Evolutionary conservation across 2,329 filamentous ascomycete genomes (phyloP), one percentile per base, ranked within the genome.

Genomic region (Emmonsiellopsis sp.): DNA sequence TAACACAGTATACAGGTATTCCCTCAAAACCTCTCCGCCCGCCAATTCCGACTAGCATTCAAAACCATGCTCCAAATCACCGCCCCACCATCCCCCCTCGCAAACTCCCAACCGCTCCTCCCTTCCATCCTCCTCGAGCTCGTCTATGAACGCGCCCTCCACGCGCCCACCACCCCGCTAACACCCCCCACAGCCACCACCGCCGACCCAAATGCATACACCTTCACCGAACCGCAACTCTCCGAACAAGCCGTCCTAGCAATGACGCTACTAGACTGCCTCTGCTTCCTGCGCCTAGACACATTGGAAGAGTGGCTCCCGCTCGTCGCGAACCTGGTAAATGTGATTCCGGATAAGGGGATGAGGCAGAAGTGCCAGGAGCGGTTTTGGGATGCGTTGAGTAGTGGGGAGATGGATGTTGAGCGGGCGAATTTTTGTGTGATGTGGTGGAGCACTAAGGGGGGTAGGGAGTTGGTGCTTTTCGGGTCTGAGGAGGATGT

Each of bases 21-120:
- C 68, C 90, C 91, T 0, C 67, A 76, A 1, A 86, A 85, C 55
- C 82, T 95, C 17, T 91, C 88, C 0, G 78, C 87, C 0, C 83
- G 90, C 13, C 91, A 96, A 66, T 95, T 96, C 74, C 82, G 90
- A 33, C 77, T 95, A 8, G 91, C 90, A 9, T 91, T 95, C 75
- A 88, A 86, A 66, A 92, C 88, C 1, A 75, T 95, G 45, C 82
- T 95, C 68, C 85, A 86, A 61, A 85, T 94, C 55, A 83, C 89
- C 9, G 85, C 86, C 2, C 88, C 90, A 2, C 91, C 90, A 0
- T 89, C 87, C 39, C 79, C 83, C 1, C 79, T 94, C 42, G 83
- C 86, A 36, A 83, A 81, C 46, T 78, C 78, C 5, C 85, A 93
- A 57, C 88, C 88, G 0, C 78, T 86, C 54, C 78, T 95, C n/a